Conservation (phyloP, 1,284 basidiomycete species). For the Leccinum subrobustum region DNA sequence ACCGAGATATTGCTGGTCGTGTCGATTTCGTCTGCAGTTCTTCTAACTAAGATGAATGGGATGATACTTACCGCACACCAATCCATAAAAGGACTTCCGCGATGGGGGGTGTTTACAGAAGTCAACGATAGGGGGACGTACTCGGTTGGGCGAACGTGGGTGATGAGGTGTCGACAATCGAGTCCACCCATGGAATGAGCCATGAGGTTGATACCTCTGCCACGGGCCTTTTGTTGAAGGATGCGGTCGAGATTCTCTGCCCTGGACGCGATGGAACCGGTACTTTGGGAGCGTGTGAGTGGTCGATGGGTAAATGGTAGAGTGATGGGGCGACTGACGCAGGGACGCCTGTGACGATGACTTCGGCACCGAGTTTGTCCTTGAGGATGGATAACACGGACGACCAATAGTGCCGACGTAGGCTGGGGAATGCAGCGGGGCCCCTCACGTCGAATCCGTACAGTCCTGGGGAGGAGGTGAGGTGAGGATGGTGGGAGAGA, state of each 20-base stretch:
- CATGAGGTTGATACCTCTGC: conserved; percentile 84
- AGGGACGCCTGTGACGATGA: conserved; percentile 94
- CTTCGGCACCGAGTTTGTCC: conserved; percentile 85
- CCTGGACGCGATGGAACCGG: conserved; percentile 87
- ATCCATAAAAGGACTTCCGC: conserved; percentile 98
- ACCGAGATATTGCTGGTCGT: conserved; percentile 75
- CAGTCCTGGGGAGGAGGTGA: conserved; percentile 56
- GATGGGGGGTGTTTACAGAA: conserved; percentile 91
- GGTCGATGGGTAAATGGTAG: not conserved
- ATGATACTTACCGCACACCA: conserved; percentile 80
- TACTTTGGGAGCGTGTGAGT: conserved; percentile 48
- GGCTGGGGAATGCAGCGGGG: conserved; percentile 69
- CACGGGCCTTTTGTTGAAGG: conserved; percentile 66
- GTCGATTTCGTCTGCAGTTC: conserved; percentile 15
- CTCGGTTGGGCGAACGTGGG: conserved; percentile 77
- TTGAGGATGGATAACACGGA: conserved; percentile 84
- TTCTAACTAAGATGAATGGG: conserved; percentile 5
- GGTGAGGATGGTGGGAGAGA: not conserved
- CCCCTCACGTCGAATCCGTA: conserved; percentile 94
- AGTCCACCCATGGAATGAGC: conserved; percentile 98
- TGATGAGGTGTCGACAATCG: conserved; percentile 87
- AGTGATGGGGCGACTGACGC: conserved; percentile 52
- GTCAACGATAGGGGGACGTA: conserved; percentile 90
- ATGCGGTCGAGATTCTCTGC: conserved; percentile 79
- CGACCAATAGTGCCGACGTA: conserved; percentile 95